Percentiles rank a stretch among this genome's conserved stretches.
phyloP scores from a whole-genome alignment of 139 green algal species.

The Chlamydomonas incerta region DNA sequence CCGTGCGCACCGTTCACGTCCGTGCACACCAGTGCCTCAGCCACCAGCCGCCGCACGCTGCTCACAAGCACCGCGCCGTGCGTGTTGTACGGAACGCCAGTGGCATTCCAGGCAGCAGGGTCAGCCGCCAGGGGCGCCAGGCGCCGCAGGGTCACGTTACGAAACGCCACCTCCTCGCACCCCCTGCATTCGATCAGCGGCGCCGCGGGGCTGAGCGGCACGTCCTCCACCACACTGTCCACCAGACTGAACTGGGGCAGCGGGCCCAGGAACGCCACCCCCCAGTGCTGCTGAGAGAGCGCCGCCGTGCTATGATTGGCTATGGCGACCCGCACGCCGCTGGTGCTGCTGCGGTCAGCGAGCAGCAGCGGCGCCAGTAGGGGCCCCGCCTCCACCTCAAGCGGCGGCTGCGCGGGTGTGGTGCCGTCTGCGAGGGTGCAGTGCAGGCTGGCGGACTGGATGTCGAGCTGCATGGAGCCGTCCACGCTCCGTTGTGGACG shows the following conservation, averaged over 20 bases:
- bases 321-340: not conserved
- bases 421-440: not conserved
- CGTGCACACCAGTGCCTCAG: no score
- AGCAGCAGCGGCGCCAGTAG: not conserved
- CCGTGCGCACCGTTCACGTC: no score
- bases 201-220: not conserved
- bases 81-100: no score
- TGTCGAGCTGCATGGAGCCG: not conserved
- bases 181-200: not conserved
- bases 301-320: not conserved
- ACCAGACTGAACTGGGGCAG: not conserved
- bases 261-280: not conserved
- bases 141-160: no score
- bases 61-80: no score
- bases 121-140: no score
- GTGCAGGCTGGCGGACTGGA: not conserved
- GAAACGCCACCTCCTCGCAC: no score
- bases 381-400: not conserved
- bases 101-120: no score
- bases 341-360: not conserved
- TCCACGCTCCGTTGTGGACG: not conserved
- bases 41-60: no score
- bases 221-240: not conserved
- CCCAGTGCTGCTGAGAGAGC: not conserved
- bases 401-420: not conserved